phyloP scores from a whole-genome alignment of 176 grass and related monocot genomes.

The Ampelocalamus luodianensis region DNA sequence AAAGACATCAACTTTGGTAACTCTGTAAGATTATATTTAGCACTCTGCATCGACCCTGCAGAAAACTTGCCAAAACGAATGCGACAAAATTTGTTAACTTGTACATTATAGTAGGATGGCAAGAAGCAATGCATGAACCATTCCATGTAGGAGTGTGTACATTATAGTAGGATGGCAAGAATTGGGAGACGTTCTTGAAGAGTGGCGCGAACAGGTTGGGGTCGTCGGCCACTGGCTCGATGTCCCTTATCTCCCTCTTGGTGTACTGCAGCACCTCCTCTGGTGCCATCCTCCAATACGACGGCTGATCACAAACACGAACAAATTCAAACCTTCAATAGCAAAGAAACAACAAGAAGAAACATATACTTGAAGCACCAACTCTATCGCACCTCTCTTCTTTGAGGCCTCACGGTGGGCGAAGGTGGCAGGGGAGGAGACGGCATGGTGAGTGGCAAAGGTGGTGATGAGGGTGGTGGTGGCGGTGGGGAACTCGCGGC shows the following conservation, averaged over 20 bases:
- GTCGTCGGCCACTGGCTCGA: slow-evolving; percentile 52
- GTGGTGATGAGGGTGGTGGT: neutral
- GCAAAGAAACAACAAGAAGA: neutral
- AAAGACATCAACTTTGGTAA: neutral
- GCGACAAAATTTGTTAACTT: neutral
- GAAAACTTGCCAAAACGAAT: slow-evolving; percentile 12
- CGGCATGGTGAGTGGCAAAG: neutral
- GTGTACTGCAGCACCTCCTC: slow-evolving; percentile 70
- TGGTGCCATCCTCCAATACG: slow-evolving; percentile 79
- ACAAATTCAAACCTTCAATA: neutral
- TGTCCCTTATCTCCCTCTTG: slow-evolving; percentile 66
- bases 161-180: too few relatives aligned
- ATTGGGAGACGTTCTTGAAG: slow-evolving; percentile 84
- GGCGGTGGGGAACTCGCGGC: neutral
- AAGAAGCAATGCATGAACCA: neutral
- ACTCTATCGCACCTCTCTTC: slow-evolving; percentile 49
- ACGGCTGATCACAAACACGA: slow-evolving; percentile 46
- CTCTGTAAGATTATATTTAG: neutral
- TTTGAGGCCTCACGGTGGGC: neutral
- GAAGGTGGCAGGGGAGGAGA: slow-evolving; percentile 4
- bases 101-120: neutral
- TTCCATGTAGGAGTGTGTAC: neutral
- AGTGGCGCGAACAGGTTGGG: slow-evolving; percentile 61
- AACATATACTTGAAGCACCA: too few relatives aligned
- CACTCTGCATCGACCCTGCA: neutral